Base-by-base conservation (phyloP, 2,329 filamentous ascomycete species). In the Colletotrichum coccodes region DNA sequence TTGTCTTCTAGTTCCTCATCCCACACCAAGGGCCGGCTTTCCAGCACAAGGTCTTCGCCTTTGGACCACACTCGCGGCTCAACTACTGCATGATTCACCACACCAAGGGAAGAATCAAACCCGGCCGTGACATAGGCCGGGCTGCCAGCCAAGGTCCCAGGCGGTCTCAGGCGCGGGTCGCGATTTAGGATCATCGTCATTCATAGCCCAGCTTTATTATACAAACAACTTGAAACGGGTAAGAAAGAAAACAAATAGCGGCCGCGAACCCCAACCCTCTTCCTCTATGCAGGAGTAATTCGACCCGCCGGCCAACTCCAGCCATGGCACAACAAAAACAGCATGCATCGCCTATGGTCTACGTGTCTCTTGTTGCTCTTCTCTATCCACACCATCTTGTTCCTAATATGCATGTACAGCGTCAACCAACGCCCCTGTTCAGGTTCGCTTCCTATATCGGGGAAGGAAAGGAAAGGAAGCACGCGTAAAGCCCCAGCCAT, bases 151-250 rank as follows among this genome's bases (percentile, higher is more conserved):
- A 30, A 40, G 16, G 32, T 54, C 40, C 42, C 47, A 18, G 42
- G 12, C 44, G 21, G 42, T 32, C 30, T 34, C 32, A 18, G n/a
- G 4, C 7, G 26, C 38, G 38, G 52, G 54, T 47, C 52, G 32
- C 32, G 26, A 26, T 57, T 42, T 44, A 47, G 46, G 38, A 30
- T 23, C 14, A 38, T 54, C 16, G 6, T 28, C 58, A 28, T 28
- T 44, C 40, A 46, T 47, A 34, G 12, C 21, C 44, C 26, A 30
- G 36, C 38, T 61, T 40, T 69, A 67, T 50, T 67, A 61, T 42
- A 61, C 38, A 23, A 14, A 28, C 30, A 58, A 32, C 38, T 44
- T n/a, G 40, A 36, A 49, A 28, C 9, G 21, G 30, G 32, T 3
- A 26, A 3, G 6, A 9, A 18, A 23, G 36, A 40, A 50, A 64